phyloP scores from a whole-genome alignment of 164 flowering plant genomes.

The Magnolia kwangsiensis region DNA sequence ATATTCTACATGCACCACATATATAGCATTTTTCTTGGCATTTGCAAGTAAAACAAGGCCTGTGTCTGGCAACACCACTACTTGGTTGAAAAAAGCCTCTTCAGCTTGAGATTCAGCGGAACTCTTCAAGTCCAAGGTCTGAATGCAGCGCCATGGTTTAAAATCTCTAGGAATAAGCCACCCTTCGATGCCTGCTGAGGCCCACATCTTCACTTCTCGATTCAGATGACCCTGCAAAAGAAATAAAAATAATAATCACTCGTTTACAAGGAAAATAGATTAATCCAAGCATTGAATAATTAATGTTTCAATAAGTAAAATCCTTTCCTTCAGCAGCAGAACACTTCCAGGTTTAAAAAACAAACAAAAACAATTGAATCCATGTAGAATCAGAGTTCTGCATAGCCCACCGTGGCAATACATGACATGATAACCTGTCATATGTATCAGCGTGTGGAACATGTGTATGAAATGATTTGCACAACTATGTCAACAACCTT shows the following conservation, averaged over 20 bases:
- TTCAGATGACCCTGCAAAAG: conserved; percentile 71
- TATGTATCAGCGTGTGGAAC: too few species aligned
- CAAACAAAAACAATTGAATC: too few species aligned
- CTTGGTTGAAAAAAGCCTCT: conserved; percentile 95
- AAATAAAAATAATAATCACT: background rate
- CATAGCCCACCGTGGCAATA: too few species aligned
- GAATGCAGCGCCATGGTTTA: conserved; percentile 85
- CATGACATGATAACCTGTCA: too few species aligned
- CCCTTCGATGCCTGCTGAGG: conserved; percentile 82
- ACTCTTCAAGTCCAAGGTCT: conserved; percentile 79
- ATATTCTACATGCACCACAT: conserved; percentile 86
- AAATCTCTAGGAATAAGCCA: conserved; percentile 84
- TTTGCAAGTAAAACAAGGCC: conserved; percentile 81
- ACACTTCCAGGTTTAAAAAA: too few species aligned
- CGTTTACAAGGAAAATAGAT: background rate
- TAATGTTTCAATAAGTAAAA: too few species aligned
- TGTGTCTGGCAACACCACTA: conserved; percentile 62
- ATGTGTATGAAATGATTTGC: too few species aligned
- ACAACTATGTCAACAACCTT: too few species aligned
- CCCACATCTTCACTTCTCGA: conserved; percentile 84
- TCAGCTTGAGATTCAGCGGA: conserved; percentile 55
- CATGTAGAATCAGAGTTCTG: too few species aligned
- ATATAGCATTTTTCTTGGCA: conserved; percentile 91
- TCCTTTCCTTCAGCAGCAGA: too few species aligned
- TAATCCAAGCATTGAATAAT: too few species aligned